Evolutionary conservation across 495 filamentous ascomycete genomes (phyloP).

Genomic region (Cercophora scortea): DNA sequence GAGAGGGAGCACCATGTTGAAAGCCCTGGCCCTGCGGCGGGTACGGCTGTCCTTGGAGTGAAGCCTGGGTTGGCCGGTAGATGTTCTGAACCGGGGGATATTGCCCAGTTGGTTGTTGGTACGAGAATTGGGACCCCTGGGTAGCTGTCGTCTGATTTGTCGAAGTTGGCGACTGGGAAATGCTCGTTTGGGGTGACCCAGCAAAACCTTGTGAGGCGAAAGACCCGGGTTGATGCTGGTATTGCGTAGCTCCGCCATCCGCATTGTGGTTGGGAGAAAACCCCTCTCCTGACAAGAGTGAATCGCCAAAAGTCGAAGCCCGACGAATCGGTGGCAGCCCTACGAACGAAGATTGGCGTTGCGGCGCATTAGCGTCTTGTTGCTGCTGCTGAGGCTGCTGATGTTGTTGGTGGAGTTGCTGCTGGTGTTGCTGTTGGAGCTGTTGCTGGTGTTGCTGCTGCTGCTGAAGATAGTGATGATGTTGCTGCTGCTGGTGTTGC

Average conservation of each 20-base stretch:
- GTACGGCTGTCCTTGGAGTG: conserved; percentile 5
- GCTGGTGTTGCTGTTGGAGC: conserved; percentile 11
- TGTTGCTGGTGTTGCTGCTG: conserved; percentile 6
- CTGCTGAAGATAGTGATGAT: conserved; percentile 4
- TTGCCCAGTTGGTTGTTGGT: conserved; percentile 1
- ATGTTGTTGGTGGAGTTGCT: conserved; percentile 9
- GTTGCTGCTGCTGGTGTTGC: conserved; percentile 5
- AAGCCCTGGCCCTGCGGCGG: conserved; percentile 15
- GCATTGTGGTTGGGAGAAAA: not conserved
- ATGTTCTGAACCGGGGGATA: conserved; percentile 11
- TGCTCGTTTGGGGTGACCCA: not conserved
- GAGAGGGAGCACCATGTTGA: not conserved
- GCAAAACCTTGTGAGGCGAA: not conserved
- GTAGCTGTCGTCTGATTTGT: too few relatives aligned
- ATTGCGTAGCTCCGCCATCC: conserved; percentile 3
- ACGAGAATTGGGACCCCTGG: too few relatives aligned
- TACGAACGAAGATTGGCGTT: conserved; percentile 30
- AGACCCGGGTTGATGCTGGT: conserved; percentile 3
- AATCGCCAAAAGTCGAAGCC: conserved; percentile 40
- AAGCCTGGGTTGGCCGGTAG: conserved; percentile 20
- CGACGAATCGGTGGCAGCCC: conserved; percentile 46
- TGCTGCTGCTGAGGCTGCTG: conserved; percentile 10
- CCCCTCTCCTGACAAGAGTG: conserved; percentile 15
- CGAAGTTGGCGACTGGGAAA: not conserved
- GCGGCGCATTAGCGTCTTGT: conserved; percentile 9